Evolutionary conservation across 208 protist genomes (phyloP), one percentile per base, ranked within the genome.

Genomic region (Leishmania arabica): DNA sequence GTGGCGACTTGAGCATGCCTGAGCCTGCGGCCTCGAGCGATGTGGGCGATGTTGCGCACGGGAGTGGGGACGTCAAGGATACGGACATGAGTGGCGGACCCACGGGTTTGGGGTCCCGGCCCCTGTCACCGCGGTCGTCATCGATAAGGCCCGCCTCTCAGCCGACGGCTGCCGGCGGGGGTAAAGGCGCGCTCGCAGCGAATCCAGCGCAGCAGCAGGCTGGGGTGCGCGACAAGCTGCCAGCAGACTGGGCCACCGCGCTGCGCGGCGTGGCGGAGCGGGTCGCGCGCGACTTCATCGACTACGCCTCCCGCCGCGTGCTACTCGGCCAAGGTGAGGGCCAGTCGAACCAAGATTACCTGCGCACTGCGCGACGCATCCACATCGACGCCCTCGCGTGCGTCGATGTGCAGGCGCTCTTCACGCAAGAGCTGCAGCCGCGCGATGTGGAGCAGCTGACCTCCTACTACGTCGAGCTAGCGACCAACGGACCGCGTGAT

Each of bases 221-320:
- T 62, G 51, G 27, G 9, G 72, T 45, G 53, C 40, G 24, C n/a
- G 62, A 24, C 54, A 77, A 47, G n/a, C 65, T 91, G 13, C 83
- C 90, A 15, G 51, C 71, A 11, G 90, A 91, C 45, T 95, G 89
- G 85, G 75, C 76, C 69, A 82, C 75, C 31, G 89, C 86, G 9
- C 80, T 91, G 62, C 74, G 74, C n/a, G 89, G 81, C 15, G 75
- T 95, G 27, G 88, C 89, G 6, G 91, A 95, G 77, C 85, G 89
- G 17, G n/a, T 95, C 19, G 87, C 86, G 13, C 73, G 75, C 11
- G 89, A 95, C 54, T 89, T 82, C 31, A 86, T 83, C 34, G 77
- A 85, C 72, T 85, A 85, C 77, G 82, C 82, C 69, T 62, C 82
- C 37, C 82, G 82, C 6, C 54, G 77, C 13, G 21, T 85, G 4